Base-by-base conservation (phyloP, 1,284 basidiomycete species). In the Moniliophthora roreri region DNA sequence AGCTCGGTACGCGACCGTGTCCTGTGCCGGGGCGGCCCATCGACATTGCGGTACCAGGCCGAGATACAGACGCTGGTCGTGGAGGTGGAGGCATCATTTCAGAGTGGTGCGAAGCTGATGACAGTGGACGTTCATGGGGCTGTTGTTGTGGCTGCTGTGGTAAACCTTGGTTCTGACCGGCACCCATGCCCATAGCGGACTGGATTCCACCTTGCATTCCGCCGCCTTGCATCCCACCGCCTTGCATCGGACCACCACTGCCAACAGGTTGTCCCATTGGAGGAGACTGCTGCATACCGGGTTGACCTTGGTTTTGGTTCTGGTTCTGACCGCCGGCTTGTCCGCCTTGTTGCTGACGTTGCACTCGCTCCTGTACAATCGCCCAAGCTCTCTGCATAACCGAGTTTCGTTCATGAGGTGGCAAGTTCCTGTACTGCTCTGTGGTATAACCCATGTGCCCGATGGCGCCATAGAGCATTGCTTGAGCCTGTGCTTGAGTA, bases 11-110 rank as follows among this genome's bases (percentile, higher is more conserved):
- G 28, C 24, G 24, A 28, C 44, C 44, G 28, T 23, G 44, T 15
- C 44, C n/a, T n/a, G 44, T 28, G 10, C 44, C 44, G n/a, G 44
- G 44, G 16, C 15, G 21, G 18, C 44, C 44, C 44, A 41, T 41
- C 2, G 18, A 18, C 40, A 46, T 46, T 8, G 44, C 44, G 21
- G 44, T 46, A 15, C 26, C 26, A 10, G 44, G 44, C 28, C 44
- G 24, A 8, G 44, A 46, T n/a, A 46, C 28, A 15, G 24, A 28
- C 44, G 28, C 28, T n/a, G 44, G 44, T 26, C 44, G 44, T 16
- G 24, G 44, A 5, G 44, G 44, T 15, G 44, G 44, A 10, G 44
- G 44, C 44, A 46, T 46, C 44, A 46, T 46, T 24, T 46, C 44
- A 26, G 44, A 46, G 28, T 46, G 44, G 16, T 23, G 2, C 11